Conservation (phyloP, 768 basidiomycete genomes). For the Dacryopinax primogenitus region DNA sequence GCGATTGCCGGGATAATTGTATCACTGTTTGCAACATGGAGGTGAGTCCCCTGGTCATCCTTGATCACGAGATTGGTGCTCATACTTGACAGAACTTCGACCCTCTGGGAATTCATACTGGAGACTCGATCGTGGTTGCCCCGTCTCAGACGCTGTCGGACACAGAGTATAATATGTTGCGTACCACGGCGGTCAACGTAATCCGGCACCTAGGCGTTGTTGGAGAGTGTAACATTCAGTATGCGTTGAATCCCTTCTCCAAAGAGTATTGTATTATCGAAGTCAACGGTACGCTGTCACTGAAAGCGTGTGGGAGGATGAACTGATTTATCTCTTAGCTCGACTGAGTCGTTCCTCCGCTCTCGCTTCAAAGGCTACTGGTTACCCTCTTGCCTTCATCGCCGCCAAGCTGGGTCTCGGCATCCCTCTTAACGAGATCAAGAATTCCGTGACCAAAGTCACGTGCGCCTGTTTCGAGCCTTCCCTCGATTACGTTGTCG, state of each 20-base stretch:
- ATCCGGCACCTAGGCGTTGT: conserved; percentile 96
- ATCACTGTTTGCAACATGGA: conserved; percentile 99
- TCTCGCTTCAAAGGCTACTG: conserved; percentile 94
- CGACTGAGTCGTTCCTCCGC: conserved; percentile 96
- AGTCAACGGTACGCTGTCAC: conserved; percentile 33
- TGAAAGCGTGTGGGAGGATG: no score
- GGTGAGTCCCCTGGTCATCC: conserved; percentile 39
- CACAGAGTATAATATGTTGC: conserved; percentile 97
- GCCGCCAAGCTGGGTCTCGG: conserved; percentile 96
- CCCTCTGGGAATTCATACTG: conserved; percentile 94
- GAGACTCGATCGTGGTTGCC: conserved; percentile 95
- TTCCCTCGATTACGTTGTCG: conserved; percentile 89
- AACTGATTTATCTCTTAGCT: conserved; percentile 49
- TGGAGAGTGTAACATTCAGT: conserved; percentile 98
- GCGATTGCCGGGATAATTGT: conserved; percentile 95
- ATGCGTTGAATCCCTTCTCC: conserved; percentile 88
- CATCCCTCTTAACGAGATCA: conserved; percentile 94
- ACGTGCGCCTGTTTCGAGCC: conserved; percentile 98
- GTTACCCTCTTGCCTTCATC: conserved; percentile 95
- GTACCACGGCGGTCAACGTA: conserved; percentile 95
- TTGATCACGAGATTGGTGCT: conserved; percentile 6
- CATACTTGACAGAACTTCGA: conserved; percentile 72
- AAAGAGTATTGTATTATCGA: conserved; percentile 99
- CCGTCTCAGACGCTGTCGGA: conserved; percentile 98
- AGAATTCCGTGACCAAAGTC: conserved; percentile 92